Evolutionary conservation across 2,329 filamentous ascomycete species (phyloP), one percentile per base, ranked within the genome.

Genomic region (Stachybotrys chlorohalonatus): DNA sequence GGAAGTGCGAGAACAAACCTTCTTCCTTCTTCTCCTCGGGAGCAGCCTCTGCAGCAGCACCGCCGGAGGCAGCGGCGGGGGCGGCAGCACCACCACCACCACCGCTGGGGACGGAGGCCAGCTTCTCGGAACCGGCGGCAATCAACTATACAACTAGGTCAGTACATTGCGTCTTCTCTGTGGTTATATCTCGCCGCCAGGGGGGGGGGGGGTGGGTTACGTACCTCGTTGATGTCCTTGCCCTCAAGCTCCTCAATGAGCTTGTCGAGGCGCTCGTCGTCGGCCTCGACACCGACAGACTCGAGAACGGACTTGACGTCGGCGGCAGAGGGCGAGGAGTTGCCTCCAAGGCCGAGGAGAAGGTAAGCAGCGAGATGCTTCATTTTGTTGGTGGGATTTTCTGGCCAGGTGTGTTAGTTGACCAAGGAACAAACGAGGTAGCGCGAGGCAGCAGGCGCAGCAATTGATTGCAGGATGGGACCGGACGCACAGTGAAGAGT

Each of bases 351-450:
- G 80, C 81, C 79, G 77, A 97, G 90, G 74, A 99, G 93, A 73
- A 99, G 91, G 86, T 95, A 97, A 75, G 94, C 93, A 75, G 94
- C 94, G 82, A 99, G 88, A 82, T 97, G 87, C 92, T 99, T 97
- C 94, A 99, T 97, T 90, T 86, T 95, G 75, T 68, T 66, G 62
- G 68, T 65, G 58, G 58, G 24, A 24, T 24, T 71, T 75, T 71
- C 66, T 70, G 24, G 24, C 24, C 24, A 24, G 24, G 24, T 24
- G 24, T 24, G 24, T 24, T 24, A 24, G 24, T 24, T 24, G 24
- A 24, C 24, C 24, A 24, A 24, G 24, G 24, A 24, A 24, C 24
- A 24, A 24, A 24, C 24, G 24, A 24, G 24, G 24, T 4, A 24
- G 24, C 24, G 24, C 2, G 24, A 24, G 24, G 24, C 24, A 24